Evolutionary conservation across 768 basidiomycete species (phyloP).

Genomic region (Macrocybe gigantea): DNA sequence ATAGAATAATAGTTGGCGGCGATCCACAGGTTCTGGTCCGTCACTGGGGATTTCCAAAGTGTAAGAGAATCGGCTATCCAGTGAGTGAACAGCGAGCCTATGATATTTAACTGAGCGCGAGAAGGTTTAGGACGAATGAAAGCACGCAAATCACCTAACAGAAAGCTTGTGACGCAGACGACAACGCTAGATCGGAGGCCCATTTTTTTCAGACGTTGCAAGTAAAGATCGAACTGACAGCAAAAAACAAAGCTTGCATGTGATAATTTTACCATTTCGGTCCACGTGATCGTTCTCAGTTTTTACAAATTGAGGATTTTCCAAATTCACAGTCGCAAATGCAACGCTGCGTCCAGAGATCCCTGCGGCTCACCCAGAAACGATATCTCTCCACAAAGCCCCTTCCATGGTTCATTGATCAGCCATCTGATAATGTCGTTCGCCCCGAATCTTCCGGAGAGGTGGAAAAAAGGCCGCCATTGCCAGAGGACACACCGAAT

Average conservation of each 20-base stretch:
- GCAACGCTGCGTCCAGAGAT: no score
- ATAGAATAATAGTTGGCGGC: constrained; percentile 80
- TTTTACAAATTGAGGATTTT: no score
- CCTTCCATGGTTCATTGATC: constrained; percentile 63
- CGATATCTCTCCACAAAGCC: no score
- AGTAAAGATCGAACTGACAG: not conserved
- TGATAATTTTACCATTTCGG: not conserved
- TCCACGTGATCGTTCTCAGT: not conserved
- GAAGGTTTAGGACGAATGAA: constrained; percentile 1
- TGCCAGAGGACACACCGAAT: constrained; percentile 50
- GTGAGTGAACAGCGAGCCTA: constrained; percentile 79
- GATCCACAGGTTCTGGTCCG: constrained; percentile 80
- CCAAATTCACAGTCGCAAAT: no score
- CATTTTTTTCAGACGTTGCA: constrained; percentile 27
- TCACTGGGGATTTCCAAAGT: constrained; percentile 82
- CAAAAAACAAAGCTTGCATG: not conserved
- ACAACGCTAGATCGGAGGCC: constrained; percentile 71
- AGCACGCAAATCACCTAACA: constrained; percentile 51
- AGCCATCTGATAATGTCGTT: constrained; percentile 16
- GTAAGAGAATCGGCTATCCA: constrained; percentile 94
- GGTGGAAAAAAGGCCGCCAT: constrained; percentile 22
- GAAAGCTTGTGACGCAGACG: constrained; percentile 72
- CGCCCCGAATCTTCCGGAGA: constrained; percentile 18
- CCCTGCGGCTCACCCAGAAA: no score
- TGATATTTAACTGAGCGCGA: not conserved